Evolutionary conservation across 1,284 basidiomycete species (phyloP), one percentile per base, ranked within the genome.

Genomic region (Fomitopsis betulina): DNA sequence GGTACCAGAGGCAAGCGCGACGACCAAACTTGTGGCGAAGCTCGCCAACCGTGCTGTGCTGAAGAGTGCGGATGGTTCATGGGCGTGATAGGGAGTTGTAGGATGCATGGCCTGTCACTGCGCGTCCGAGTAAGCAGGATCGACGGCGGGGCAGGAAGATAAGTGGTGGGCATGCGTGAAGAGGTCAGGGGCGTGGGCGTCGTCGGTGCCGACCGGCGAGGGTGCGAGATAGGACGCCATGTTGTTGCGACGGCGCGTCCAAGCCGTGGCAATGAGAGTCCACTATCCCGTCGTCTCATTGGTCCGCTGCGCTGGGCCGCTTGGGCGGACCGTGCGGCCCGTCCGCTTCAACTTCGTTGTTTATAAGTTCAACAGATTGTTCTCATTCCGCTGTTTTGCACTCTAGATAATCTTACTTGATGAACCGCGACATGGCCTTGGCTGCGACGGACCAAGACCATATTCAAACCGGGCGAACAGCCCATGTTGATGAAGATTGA

Each of bases 1-100:
- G 8, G 87, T 88, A 30, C 87, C 88, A 27, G 87, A 85, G 59
- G 80, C 73, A 50, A 88, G 66, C 0, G 84, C 76, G 1, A 86
- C 85, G 21, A 86, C 63, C 49, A 86, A 63, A 17, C 83, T 83
- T n/a, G 79, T 75, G 21, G 81, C 27, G 15, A 87, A 75, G 10
- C 79, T 78, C 17, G 75, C 73, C 19, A 82, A 66, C 21, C 81
- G 72, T 25, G 72, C 72, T 21, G 64, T 56, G 54, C 78, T 80
- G 64, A 79, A 65, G 9, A 80, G 65, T 45, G 70, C 67, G 0
- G 76, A 76, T 1, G 68, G 58, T 19, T 19, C 49, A 12, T 51
- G 49, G 5, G 19, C 25, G 17, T 47, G 49, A 27, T 51, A 32
- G 10, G n/a, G n/a, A n/a, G 32, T 8, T 30, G 32, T 37, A 19